Conservation (phyloP, 2,329 filamentous ascomycete species). For the Pezicula carpinea region DNA sequence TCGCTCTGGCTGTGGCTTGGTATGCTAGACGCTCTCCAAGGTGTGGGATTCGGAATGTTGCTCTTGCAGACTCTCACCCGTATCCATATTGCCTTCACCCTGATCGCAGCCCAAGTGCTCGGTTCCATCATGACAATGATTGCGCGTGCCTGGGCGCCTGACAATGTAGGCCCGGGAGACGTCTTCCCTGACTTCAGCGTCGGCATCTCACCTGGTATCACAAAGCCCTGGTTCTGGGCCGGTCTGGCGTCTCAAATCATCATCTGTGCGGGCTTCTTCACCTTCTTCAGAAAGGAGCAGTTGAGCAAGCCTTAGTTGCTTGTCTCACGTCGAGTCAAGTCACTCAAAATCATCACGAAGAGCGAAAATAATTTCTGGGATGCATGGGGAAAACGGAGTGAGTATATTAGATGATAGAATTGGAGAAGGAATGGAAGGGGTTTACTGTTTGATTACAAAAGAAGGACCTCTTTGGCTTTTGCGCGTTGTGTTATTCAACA, state of each 20-base stretch:
- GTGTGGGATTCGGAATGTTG: constrained; percentile 64
- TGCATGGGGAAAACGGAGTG: no score
- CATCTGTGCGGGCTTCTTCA: constrained; percentile 53
- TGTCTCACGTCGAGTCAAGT: no score
- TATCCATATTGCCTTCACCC: constrained; percentile 58
- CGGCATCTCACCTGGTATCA: constrained; percentile 39
- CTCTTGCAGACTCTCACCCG: constrained; percentile 60
- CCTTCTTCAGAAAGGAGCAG: constrained; percentile 55
- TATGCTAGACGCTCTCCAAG: constrained; percentile 59
- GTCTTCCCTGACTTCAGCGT: constrained; percentile 60
- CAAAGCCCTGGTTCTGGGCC: constrained; percentile 56
- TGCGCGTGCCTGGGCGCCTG: constrained; percentile 54
- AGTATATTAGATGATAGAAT: no score
- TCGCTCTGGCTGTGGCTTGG: constrained; percentile 64
- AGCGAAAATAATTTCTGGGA: no score
- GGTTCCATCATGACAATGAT: constrained; percentile 59
- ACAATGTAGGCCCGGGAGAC: constrained; percentile 54
- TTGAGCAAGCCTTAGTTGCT: constrained; percentile 43
- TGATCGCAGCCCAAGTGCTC: constrained; percentile 57
- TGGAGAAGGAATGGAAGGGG: no score
- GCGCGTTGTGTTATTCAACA: no score
- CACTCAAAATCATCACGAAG: no score
- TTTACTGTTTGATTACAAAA: no score
- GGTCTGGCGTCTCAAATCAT: constrained; percentile 51
- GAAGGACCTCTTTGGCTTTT: no score